Evolutionary conservation across 495 filamentous ascomycete species (phyloP).

Genomic region (Penicillium coprophilum): DNA sequence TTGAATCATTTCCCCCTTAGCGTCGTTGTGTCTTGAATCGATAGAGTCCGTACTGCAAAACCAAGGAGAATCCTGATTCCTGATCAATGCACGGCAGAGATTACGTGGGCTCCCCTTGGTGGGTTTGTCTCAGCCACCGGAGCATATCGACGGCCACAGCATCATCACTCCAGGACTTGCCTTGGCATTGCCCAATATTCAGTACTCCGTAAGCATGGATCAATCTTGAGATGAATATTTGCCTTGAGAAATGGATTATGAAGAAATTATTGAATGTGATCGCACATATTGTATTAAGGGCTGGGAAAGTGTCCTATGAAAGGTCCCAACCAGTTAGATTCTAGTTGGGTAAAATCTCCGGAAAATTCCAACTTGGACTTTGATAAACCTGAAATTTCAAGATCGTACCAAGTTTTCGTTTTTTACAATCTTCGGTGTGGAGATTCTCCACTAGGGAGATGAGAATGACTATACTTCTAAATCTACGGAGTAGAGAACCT

Average conservation of each 20-base stretch:
- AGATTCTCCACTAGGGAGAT: neutral
- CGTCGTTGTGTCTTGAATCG: neutral
- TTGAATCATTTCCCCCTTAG: neutral
- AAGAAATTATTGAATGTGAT: neutral
- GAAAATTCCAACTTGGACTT: neutral
- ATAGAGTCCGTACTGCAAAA: neutral
- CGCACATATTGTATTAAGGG: neutral
- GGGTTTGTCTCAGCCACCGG: slow-evolving; percentile 10
- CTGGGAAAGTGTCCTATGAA: neutral
- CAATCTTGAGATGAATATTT: too few relatives aligned
- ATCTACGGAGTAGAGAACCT: too few relatives aligned
- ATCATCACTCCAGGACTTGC: neutral
- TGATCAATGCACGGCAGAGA: too few relatives aligned
- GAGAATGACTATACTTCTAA: too few relatives aligned
- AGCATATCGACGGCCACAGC: neutral
- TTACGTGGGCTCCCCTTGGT: slow-evolving; percentile 1
- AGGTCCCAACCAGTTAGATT: neutral
- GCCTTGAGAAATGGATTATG: too few relatives aligned
- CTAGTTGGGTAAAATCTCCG: neutral
- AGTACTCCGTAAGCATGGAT: too few relatives aligned
- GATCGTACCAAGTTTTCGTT: neutral
- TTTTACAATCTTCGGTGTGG: neutral
- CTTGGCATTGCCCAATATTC: neutral
- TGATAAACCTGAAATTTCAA: neutral
- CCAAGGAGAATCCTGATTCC: neutral